Evolutionary conservation across 768 basidiomycete species (phyloP).

Genomic region (Suillus brevipes): DNA sequence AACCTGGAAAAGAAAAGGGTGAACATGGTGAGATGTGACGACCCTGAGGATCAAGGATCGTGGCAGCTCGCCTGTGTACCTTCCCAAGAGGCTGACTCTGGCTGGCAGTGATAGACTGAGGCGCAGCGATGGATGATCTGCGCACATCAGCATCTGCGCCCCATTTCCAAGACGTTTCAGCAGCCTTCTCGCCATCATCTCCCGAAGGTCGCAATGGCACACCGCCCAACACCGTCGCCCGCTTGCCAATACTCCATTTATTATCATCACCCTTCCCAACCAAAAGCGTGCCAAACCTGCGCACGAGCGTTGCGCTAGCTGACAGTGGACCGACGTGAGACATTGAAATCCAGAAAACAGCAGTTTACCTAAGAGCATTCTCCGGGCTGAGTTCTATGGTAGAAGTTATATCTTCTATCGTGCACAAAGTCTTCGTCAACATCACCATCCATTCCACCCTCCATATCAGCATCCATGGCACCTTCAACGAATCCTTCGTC

Average conservation of each 20-base stretch:
- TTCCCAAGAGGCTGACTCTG: conserved; percentile 59
- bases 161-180: conserved; percentile 14
- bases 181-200: conserved; percentile 36
- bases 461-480: conserved; percentile 33
- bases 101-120: conserved; percentile 39
- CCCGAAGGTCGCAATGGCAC: conserved; percentile 39
- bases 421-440: conserved; percentile 48
- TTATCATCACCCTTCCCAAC: conserved; percentile 49
- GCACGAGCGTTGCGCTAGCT: conserved; percentile 69
- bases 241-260: conserved; percentile 41
- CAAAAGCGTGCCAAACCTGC: conserved; percentile 74
- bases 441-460: conserved; percentile 40
- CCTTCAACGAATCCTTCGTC: conserved; percentile 37
- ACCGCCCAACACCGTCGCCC: conserved; percentile 54
- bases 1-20: conserved; percentile 48
- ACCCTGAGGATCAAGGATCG: conserved; percentile 70
- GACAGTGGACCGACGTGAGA: conserved; percentile 47
- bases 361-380: too few relatives aligned
- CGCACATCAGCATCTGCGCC: conserved; percentile 19
- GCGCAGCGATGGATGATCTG: conserved; percentile 25
- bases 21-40: conserved; percentile 31
- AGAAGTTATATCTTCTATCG: conserved; percentile 32
- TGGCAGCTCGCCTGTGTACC: conserved; percentile 73
- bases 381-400: conserved; percentile 4
- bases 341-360: too few relatives aligned